These are phyloP conservation scores for Platanthera guangdongensis DNA, from an alignment of 106 monocot genomes.

Conservation along the genomic window DNA sequence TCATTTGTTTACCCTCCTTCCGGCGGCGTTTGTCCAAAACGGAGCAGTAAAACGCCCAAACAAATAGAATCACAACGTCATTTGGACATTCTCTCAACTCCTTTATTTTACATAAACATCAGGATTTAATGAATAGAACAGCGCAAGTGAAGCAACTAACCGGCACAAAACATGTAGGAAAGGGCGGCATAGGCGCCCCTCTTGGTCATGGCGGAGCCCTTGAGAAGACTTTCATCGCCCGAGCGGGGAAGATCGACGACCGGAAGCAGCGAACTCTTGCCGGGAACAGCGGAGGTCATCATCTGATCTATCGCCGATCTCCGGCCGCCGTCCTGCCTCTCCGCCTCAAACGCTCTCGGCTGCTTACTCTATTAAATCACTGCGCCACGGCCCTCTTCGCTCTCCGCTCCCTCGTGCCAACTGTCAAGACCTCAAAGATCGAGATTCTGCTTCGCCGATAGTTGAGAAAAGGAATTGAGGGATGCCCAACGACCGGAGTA, in stretches of 20 bases:
- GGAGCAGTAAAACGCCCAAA: too few relatives aligned
- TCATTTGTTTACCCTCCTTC: too few relatives aligned
- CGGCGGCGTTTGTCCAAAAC: too few relatives aligned
- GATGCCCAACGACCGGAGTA: too few relatives aligned
- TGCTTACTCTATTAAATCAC: not conserved
- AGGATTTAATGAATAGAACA: not conserved
- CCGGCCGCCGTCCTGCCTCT: not conserved
- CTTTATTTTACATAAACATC: too few relatives aligned
- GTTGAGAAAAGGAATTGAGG: too few relatives aligned
- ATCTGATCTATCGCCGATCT: constrained; percentile 1
- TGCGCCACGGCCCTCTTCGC: not conserved
- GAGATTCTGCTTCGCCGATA: not conserved
- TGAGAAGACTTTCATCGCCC: constrained; percentile 58
- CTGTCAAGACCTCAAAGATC: not conserved
- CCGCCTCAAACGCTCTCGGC: not conserved
- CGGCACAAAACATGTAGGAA: constrained; percentile 84
- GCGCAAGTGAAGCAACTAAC: constrained; percentile 12
- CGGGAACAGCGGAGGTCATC: not conserved
- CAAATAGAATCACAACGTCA: too few relatives aligned
- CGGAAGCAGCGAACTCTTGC: constrained; percentile 49
- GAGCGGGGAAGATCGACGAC: constrained; percentile 26
- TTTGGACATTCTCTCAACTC: too few relatives aligned
- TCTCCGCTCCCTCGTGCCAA: not conserved
- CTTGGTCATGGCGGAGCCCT: constrained; percentile 71
- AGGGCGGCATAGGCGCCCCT: constrained; percentile 76